A percentile compares a stretch with the other conserved stretches of the same genome.
These are phyloP conservation scores for Debaryomyces singareniensis DNA, from an alignment of 1,139 yeast species.

Conservation along the genomic window DNA sequence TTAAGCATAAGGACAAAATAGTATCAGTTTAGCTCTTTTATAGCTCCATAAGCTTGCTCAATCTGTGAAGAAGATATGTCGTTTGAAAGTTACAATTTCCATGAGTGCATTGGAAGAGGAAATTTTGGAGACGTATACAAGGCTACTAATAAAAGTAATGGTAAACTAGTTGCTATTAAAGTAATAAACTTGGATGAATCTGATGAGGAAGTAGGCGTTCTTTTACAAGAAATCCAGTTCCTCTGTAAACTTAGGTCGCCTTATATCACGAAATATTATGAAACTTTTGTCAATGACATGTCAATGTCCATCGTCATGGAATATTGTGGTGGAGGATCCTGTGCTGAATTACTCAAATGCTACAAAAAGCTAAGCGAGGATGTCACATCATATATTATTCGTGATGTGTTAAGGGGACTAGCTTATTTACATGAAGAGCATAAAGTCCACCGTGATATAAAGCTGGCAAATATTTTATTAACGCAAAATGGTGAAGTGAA, in stretches of 20 bases:
- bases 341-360: constrained; percentile 62
- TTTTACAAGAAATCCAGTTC: constrained; percentile 72
- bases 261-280: constrained; percentile 58
- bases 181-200: constrained; percentile 70
- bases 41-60: too few species aligned
- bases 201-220: constrained; percentile 62
- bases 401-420: constrained; percentile 58
- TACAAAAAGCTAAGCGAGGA: constrained; percentile 51
- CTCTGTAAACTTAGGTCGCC: constrained; percentile 60
- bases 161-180: constrained; percentile 65
- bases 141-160: constrained; percentile 36
- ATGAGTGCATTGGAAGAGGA: constrained; percentile 71
- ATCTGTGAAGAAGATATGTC: too few species aligned
- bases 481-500: constrained; percentile 60
- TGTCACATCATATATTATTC: constrained; percentile 50
- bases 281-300: constrained; percentile 56
- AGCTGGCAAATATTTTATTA: constrained; percentile 73
- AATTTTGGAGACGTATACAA: constrained; percentile 83
- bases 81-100: constrained; percentile 27
- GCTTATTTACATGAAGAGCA: constrained; percentile 65
- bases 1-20: too few species aligned
- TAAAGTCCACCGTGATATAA: constrained; percentile 80
- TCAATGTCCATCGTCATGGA: constrained; percentile 90
- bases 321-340: constrained; percentile 88
- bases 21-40: too few species aligned